These are phyloP conservation scores for Ascochyta clinopodiicola DNA, from an alignment of 2,329 filamentous ascomycete genomes.

Conservation along the genomic window DNA sequence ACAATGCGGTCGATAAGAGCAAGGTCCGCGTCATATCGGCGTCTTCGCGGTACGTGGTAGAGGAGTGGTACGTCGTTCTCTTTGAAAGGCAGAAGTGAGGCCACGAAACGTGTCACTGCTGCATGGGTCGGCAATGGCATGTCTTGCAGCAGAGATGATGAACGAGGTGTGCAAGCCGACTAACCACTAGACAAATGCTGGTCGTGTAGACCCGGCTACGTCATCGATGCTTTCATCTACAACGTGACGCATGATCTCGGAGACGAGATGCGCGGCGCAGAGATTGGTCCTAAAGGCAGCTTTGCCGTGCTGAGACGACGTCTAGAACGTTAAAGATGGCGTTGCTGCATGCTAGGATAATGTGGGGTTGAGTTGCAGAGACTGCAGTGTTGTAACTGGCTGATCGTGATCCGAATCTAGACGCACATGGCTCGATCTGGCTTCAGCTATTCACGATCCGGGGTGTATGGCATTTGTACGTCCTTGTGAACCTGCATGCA, in stretches of 20 bases:
- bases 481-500: background rate
- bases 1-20: slow-evolving; percentile 40
- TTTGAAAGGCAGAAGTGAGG: slow-evolving; percentile 37
- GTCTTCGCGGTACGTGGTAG: slow-evolving; percentile 42
- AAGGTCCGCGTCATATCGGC: slow-evolving; percentile 36
- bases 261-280: no score
- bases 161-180: background rate
- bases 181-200: slow-evolving; percentile 11
- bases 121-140: slow-evolving; percentile 39
- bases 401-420: background rate
- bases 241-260: background rate
- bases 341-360: slow-evolving; percentile 1
- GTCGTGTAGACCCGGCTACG: slow-evolving; percentile 21
- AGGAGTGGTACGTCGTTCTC: slow-evolving; percentile 43
- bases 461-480: background rate
- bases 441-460: slow-evolving; percentile 4
- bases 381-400: slow-evolving; percentile 3
- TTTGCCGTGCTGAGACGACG: background rate
- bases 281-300: background rate
- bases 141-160: background rate
- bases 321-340: background rate
- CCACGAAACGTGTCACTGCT: slow-evolving; percentile 36
- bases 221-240: slow-evolving; percentile 21
- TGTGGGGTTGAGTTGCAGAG: background rate
- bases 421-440: background rate